Base-by-base conservation (phyloP, 2,329 filamentous ascomycete genomes). In the Colletotrichum lupini region DNA sequence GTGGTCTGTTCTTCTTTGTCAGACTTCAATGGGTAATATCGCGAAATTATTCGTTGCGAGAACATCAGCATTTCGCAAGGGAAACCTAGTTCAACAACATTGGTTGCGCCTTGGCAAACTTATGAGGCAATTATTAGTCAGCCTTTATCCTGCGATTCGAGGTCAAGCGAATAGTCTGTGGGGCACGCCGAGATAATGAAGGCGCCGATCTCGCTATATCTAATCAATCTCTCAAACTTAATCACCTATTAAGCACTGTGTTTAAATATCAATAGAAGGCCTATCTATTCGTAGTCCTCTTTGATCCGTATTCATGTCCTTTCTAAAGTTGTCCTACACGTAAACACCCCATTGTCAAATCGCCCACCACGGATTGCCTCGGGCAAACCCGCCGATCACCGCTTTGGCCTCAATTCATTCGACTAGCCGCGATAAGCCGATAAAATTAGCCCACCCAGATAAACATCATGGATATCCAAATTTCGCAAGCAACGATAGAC, bases 401-500 rank as follows among this genome's bases (percentile, higher is more conserved):
- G n/a, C 7, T 9, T 1, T n/a, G 2, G 5, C 12, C 16, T 42
- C 14, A 6, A 7, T 16, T 42, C 14, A 16, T 16, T 16, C 37
- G 2, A 49, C 19, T 3, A 11, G 42, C 42, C 42, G 6, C 42
- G 19, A 49, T n/a, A 49, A 49, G 42, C 42, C 19, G 16, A 49
- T 7, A 49, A 19, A 7, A 19, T 49, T 19, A 11, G 4, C 19
- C 3, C 42, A n/a, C 42, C 19, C 4, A 8, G 7, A 8, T 4
- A 4, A 42, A 7, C 37, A 42, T 16, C 16, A 73, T 67, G 71
- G 62, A 52, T 9, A 61, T 73, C 8, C 24, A n/a, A 1, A 80
- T 80, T 19, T 58, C 42, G 9, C 24, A 28, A 4, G 76, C 76
- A 3, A 76, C 66, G 0, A 7, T 59, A 1, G 76, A 77, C 57